Evolutionary conservation across 179 eudicot genomes (phyloP), one percentile per base, ranked within the genome.

Genomic region (Drosera spatulata): DNA sequence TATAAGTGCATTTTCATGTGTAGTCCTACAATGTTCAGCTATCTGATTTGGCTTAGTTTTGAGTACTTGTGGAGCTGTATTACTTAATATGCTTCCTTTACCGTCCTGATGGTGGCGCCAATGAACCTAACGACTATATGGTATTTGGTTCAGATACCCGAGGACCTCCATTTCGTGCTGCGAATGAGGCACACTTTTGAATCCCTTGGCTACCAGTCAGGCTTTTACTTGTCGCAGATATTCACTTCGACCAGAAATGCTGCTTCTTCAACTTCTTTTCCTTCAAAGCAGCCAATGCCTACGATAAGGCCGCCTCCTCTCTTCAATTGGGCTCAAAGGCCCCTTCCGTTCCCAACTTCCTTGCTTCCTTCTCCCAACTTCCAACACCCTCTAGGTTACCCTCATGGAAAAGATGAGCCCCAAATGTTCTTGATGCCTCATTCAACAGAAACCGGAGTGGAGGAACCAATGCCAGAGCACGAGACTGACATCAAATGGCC

Each of bases 121-220:
- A 22, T 22, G 33, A 22, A 22, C 33, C 33, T 22, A 22, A 22
- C 12, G 10, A 50, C 10, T 50, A 2, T 50, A 50, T 10, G 5
- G 10, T 60, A 63, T 38, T 53, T 33, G 59, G 41, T 58, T 75
- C 80, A 91, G 97, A 88, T 91, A 67, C 83, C 97, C 11, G 97
- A 91, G 79, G 97, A 91, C 56, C 91, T 91, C 59, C 97, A 91
- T 62, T 91, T 91, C 65, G 96, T 91, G 71, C 80, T 91, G 72
- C 79, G 97, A 77, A 91, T 91, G 96, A 88, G 97, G 75, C 97
- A 88, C 60, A 88, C 85, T 44, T 91, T 91, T 62, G 95, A 88
- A 64, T 91, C 96, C 33, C 80, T 88, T 13, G 97, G 95, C 69
- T 91, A 91, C 73, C 97, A 91, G 71, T 91, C 97, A 10, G 96